Evolutionary conservation across 1,284 basidiomycete species (phyloP).

Genomic region (Tylopilus orsonianus): DNA sequence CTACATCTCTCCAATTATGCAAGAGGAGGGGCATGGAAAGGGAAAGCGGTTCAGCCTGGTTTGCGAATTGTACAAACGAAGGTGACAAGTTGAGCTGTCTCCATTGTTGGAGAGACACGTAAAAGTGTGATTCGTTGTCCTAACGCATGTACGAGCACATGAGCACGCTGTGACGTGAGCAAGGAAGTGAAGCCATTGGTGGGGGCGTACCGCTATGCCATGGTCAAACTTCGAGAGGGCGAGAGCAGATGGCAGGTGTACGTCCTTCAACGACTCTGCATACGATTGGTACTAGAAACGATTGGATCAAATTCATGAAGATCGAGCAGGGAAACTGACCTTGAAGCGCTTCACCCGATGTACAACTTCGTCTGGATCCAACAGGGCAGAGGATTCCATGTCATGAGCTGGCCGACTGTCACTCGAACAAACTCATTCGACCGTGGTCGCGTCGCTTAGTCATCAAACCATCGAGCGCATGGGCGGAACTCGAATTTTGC

Average conservation of each 20-base stretch:
- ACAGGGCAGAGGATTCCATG: constrained; percentile 14
- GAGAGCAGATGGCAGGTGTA: constrained; percentile 70
- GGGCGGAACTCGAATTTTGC: too few relatives aligned
- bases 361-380: constrained; percentile 25
- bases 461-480: too few relatives aligned
- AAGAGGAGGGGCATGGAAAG: constrained; percentile 80
- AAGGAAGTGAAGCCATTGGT: neutral
- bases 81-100: constrained; percentile 78
- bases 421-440: too few relatives aligned
- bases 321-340: constrained; percentile 25
- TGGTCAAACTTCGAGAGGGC: constrained; percentile 56
- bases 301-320: neutral
- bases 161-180: neutral
- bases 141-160: constrained; percentile 30
- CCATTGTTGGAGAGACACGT: constrained; percentile 69
- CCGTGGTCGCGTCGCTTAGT: too few relatives aligned
- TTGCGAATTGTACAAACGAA: constrained; percentile 71
- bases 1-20: constrained; percentile 73
- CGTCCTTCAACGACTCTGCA: constrained; percentile 60
- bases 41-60: constrained; percentile 59
- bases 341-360: constrained; percentile 46
- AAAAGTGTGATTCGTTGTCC: constrained; percentile 76
- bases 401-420: too few relatives aligned
- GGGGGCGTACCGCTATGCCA: constrained; percentile 53
- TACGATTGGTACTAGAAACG: constrained; percentile 68